These are phyloP conservation scores for Didymella keratinophila DNA, from an alignment of 2,329 filamentous ascomycete species.

Conservation along the genomic window DNA sequence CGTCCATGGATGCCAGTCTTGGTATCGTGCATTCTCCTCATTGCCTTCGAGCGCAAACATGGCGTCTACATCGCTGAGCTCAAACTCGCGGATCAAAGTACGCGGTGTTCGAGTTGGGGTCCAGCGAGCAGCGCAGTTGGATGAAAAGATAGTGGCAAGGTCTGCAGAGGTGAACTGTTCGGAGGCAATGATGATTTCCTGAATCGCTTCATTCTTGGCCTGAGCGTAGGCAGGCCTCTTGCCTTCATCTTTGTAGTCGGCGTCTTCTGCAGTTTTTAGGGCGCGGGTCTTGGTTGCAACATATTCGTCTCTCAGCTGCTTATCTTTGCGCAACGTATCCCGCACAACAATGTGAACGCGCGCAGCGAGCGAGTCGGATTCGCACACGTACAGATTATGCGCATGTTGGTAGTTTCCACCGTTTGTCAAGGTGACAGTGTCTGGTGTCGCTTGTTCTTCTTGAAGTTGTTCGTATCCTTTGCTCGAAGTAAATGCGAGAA, in stretches of 20 bases:
- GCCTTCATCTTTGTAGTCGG: neutral
- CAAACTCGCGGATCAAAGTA: slow-evolving; percentile 41
- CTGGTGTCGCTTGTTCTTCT: neutral
- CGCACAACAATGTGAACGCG: slow-evolving; percentile 52
- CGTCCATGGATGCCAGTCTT: slow-evolving; percentile 36
- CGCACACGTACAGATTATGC: slow-evolving; percentile 50
- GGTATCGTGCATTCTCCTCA: slow-evolving; percentile 39
- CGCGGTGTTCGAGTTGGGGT: slow-evolving; percentile 24
- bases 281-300: neutral
- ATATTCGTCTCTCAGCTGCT: slow-evolving; percentile 43
- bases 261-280: neutral
- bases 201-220: slow-evolving; percentile 35
- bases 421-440: neutral
- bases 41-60: slow-evolving; percentile 39
- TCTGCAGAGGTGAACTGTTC: slow-evolving; percentile 27
- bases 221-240: slow-evolving; percentile 3
- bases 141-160: slow-evolving; percentile 10
- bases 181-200: slow-evolving; percentile 28
- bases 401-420: neutral
- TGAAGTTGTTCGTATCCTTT: neutral
- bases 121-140: slow-evolving; percentile 13
- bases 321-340: slow-evolving; percentile 44
- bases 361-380: slow-evolving; percentile 33
- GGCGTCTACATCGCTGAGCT: slow-evolving; percentile 26
- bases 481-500: neutral